Evolutionary conservation across 441 rosid genomes (phyloP).

Genomic region (Codiaeum variegatum): DNA sequence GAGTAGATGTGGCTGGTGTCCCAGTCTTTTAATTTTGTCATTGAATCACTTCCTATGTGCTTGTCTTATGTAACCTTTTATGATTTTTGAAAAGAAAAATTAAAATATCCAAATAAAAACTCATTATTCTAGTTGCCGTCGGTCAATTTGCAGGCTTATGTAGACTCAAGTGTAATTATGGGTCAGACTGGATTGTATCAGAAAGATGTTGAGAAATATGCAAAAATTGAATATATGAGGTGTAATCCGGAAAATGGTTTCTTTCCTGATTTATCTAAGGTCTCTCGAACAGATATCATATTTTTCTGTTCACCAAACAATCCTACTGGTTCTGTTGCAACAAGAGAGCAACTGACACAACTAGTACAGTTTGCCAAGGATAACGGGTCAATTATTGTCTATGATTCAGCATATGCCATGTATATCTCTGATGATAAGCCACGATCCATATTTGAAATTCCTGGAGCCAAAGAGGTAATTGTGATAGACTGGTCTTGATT

Average conservation of each 20-base stretch:
- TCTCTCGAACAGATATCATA: constrained; percentile 72
- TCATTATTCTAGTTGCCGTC: constrained; percentile 4
- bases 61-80: neutral
- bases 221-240: constrained; percentile 83
- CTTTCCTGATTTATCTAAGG: constrained; percentile 77
- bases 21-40: neutral
- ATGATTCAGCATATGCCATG: constrained; percentile 93
- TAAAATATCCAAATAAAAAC: neutral
- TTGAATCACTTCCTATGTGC: neutral
- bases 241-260: constrained; percentile 94
- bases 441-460: constrained; percentile 86
- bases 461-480: constrained; percentile 91
- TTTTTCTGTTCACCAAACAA: constrained; percentile 97
- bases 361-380: constrained; percentile 83
- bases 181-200: constrained; percentile 84
- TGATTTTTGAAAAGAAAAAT: too few relatives aligned
- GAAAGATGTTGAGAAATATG: constrained; percentile 64
- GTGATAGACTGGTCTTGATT: constrained; percentile 10
- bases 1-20: neutral
- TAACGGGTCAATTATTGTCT: constrained; percentile 88
- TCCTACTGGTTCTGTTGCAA: constrained; percentile 95
- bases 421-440: constrained; percentile 90
- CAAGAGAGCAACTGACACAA: constrained; percentile 71
- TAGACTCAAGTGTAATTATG: constrained; percentile 92
- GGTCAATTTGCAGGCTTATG: constrained; percentile 67